Conservation (phyloP, 805 yeast species). For the Kockiozyma suomiensis region DNA sequence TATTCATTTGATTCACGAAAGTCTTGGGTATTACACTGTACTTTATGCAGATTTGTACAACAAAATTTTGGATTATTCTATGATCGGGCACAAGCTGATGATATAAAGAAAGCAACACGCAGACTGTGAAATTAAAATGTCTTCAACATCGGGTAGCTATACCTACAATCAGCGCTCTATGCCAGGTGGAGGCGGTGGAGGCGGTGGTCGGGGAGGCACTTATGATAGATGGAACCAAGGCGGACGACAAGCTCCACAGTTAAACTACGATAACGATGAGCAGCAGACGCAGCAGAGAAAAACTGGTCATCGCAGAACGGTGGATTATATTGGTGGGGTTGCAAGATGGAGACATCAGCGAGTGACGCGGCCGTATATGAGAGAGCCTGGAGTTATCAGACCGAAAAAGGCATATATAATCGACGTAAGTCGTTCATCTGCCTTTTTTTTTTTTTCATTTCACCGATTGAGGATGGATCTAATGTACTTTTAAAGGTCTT, state of each 20-base stretch:
- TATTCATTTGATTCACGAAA: too few relatives aligned
- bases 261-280: constrained; percentile 13
- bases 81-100: too few relatives aligned
- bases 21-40: too few relatives aligned
- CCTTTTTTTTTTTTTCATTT: neutral
- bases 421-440: constrained; percentile 33
- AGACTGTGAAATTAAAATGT: neutral
- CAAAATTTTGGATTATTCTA: too few relatives aligned
- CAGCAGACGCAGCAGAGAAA: constrained; percentile 21
- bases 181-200: neutral
- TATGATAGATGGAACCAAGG: neutral
- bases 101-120: neutral
- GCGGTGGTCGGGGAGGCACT: constrained; percentile 1
- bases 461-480: neutral
- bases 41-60: too few relatives aligned
- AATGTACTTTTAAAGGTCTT: constrained; percentile 44
- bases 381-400: constrained; percentile 39
- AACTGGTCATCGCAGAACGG: constrained; percentile 64
- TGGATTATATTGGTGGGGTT: constrained; percentile 76
- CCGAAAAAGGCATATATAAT: constrained; percentile 71
- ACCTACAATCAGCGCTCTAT: neutral
- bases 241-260: constrained; percentile 1
- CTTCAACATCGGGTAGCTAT: neutral
- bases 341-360: constrained; percentile 61
- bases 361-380: constrained; percentile 42